Conservation (phyloP, 768 basidiomycete genomes). For the Leccinum fibrillosum region DNA sequence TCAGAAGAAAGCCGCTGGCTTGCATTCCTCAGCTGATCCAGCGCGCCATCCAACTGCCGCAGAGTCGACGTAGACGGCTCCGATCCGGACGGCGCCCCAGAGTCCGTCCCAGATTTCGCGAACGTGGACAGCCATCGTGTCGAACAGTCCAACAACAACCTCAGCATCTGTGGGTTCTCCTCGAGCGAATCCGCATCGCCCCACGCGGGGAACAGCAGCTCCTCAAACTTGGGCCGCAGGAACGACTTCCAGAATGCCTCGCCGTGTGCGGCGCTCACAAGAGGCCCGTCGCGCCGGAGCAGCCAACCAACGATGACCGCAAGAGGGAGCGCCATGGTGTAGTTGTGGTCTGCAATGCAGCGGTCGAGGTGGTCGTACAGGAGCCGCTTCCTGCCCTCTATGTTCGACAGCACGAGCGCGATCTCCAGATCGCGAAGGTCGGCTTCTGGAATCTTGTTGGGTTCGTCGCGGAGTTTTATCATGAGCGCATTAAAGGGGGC, state of each 20-base stretch:
- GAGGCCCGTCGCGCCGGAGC: slow-evolving; percentile 3
- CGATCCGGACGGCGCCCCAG: not conserved
- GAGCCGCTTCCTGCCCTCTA: not conserved
- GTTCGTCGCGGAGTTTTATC: slow-evolving; percentile 2
- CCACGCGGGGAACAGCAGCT: slow-evolving; percentile 6
- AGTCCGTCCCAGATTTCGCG: not conserved
- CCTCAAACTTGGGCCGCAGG: not conserved
- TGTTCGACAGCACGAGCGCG: not conserved
- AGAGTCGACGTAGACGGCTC: not conserved
- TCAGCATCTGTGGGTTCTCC: slow-evolving; percentile 6
- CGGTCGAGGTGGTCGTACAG: slow-evolving; percentile 2
- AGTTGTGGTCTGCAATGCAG: not conserved
- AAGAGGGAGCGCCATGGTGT: slow-evolving; percentile 1
- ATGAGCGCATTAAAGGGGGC: slow-evolving; percentile 2
- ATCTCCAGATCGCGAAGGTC: slow-evolving; percentile 9
- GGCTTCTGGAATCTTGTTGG: slow-evolving; percentile 1
- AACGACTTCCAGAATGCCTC: not conserved
- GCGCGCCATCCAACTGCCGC: not conserved
- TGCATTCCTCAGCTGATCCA: not conserved
- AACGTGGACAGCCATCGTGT: not conserved
- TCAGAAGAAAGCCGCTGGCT: not conserved
- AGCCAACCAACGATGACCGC: slow-evolving; percentile 4
- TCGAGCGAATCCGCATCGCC: slow-evolving; percentile 1
- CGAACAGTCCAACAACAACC: not conserved
- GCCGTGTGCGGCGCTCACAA: not conserved